These are phyloP conservation scores for Argentina anserina DNA, from an alignment of 306 rosid genomes.

Conservation along the genomic window DNA sequence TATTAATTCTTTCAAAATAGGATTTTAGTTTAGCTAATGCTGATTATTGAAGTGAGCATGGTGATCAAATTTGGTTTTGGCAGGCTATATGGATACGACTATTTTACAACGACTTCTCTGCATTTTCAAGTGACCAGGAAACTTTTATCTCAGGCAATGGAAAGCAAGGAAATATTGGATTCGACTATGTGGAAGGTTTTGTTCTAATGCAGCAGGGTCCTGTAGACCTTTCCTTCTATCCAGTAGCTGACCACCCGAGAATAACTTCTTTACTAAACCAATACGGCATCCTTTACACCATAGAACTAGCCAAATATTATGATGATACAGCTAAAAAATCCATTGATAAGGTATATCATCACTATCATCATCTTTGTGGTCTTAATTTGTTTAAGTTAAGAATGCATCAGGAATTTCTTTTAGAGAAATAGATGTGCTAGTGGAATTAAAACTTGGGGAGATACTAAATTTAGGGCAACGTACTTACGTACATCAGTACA, in stretches of 20 bases:
- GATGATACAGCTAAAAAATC: conserved; percentile 22
- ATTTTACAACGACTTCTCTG: conserved; percentile 54
- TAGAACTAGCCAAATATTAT: conserved; percentile 62
- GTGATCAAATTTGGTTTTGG: neutral
- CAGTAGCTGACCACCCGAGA: conserved; percentile 42
- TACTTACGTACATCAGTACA: too few species aligned
- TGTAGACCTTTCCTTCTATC: conserved; percentile 62
- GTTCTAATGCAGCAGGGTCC: conserved; percentile 49
- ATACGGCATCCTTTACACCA: conserved; percentile 49
- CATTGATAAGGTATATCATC: conserved; percentile 41
- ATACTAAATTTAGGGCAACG: neutral
- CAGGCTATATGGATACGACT: conserved; percentile 75
- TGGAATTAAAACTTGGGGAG: neutral
- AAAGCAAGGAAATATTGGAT: conserved; percentile 24
- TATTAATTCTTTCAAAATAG: neutral
- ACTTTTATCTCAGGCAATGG: conserved; percentile 39
- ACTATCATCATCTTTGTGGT: neutral
- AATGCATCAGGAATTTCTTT: too few species aligned
- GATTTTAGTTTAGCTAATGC: neutral
- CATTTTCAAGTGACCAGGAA: conserved; percentile 68
- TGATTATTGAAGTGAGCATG: neutral
- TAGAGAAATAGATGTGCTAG: neutral
- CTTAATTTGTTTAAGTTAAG: too few species aligned
- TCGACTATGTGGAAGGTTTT: conserved; percentile 66
- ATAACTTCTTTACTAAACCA: conserved; percentile 43